A percentile compares a stretch with the other conserved stretches of the same genome.
Evolutionary conservation across 768 basidiomycete species (phyloP).

Genomic region (Aureoboletus auriporus): DNA sequence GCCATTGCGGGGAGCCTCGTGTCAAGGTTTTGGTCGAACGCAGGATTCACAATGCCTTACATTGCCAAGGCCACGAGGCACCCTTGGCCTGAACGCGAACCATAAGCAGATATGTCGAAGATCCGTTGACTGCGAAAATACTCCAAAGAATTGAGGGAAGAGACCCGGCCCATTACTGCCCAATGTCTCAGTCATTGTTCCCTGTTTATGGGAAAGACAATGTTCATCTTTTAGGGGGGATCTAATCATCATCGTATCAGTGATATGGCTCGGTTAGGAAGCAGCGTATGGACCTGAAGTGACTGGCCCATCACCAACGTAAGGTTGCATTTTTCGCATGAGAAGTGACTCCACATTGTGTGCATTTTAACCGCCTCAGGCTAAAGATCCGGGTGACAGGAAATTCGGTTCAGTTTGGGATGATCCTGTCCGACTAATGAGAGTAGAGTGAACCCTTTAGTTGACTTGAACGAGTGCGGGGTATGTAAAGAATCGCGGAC

Average conservation of each 20-base stretch:
- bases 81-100: constrained; percentile 11
- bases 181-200: constrained; percentile 27
- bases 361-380: constrained; percentile 5
- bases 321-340: constrained; percentile 17
- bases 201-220: constrained; percentile 30
- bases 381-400: constrained; percentile 23
- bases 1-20: constrained; percentile 6
- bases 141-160: constrained; percentile 6
- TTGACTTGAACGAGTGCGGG: no score
- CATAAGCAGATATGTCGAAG: constrained; percentile 16
- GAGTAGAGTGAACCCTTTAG: background rate
- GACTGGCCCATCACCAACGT: constrained; percentile 19
- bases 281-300: constrained; percentile 2
- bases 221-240: constrained; percentile 18
- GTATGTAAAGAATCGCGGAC: no score
- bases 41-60: constrained; percentile 7
- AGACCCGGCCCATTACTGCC: background rate
- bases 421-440: constrained; percentile 17
- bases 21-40: constrained; percentile 6
- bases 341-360: constrained; percentile 4
- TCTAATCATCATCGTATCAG: constrained; percentile 3
- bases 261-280: constrained; percentile 17
- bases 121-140: constrained; percentile 9
- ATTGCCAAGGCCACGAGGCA: constrained; percentile 14
- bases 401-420: constrained; percentile 14